A percentile compares a stretch with the other conserved stretches of the same genome.
These are phyloP conservation scores for Mollisia scopiformis DNA, from an alignment of 2,329 filamentous ascomycete genomes.

Conservation along the genomic window DNA sequence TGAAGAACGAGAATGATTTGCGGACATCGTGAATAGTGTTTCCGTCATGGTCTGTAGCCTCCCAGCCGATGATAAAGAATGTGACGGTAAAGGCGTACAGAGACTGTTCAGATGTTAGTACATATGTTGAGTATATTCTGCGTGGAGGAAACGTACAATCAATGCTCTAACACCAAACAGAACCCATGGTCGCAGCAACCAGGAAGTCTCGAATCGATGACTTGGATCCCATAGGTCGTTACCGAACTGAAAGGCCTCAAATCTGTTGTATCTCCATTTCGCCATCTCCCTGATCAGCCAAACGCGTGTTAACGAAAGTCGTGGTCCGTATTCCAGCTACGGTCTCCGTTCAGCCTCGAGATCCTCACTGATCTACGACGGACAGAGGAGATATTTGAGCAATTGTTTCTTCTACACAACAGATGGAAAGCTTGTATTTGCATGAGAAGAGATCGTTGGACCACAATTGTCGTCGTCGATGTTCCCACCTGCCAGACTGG, in stretches of 20 bases:
- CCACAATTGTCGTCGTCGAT: neutral
- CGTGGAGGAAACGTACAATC: slow-evolving; percentile 48
- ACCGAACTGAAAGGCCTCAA: slow-evolving; percentile 25
- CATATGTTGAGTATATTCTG: slow-evolving; percentile 5
- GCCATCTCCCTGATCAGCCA: slow-evolving; percentile 1
- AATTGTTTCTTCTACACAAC: too few species aligned
- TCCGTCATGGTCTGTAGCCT: slow-evolving; percentile 52
- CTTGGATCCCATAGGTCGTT: slow-evolving; percentile 40
- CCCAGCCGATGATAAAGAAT: slow-evolving; percentile 70
- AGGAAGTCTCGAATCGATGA: slow-evolving; percentile 78
- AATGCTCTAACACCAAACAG: slow-evolving; percentile 61
- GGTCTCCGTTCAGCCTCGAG: neutral
- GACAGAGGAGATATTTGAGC: neutral
- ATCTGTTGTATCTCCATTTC: slow-evolving; percentile 1
- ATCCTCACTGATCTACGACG: neutral
- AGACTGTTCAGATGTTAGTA: slow-evolving; percentile 39
- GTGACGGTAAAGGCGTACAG: slow-evolving; percentile 73
- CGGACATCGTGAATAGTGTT: slow-evolving; percentile 41
- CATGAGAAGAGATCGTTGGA: neutral
- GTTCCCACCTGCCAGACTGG: neutral
- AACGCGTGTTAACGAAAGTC: neutral
- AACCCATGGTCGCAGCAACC: slow-evolving; percentile 69
- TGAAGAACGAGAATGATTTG: slow-evolving; percentile 79
- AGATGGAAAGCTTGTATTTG: neutral
- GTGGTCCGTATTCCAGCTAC: neutral